Base-by-base conservation (phyloP, 2,329 filamentous ascomycete genomes). In the Lasiodiplodia sp. region DNA sequence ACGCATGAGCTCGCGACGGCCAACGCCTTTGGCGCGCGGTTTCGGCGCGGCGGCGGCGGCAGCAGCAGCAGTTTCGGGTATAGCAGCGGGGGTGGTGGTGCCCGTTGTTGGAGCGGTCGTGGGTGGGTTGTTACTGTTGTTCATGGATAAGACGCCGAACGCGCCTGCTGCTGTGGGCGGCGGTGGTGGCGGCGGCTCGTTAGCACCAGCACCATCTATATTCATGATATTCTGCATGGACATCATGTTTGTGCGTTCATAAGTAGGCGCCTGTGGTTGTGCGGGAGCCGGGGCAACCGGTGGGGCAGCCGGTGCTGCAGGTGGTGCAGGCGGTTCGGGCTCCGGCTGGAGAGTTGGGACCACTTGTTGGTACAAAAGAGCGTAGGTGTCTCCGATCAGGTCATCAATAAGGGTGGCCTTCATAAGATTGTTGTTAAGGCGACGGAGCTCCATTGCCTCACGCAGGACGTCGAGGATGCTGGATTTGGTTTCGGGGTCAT, bases 361-460 rank as follows among this genome's bases (percentile, higher is more conserved):
- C 60, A 94, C 82, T 37, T 90, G 87, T 21, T 86, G 85, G 76
- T 93, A 96, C 18, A 97, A 83, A 60, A 89, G 86, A 1, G 92
- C 91, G 79, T 97, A 99, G 60, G 92, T 90, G 79, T 99, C 96
- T 25, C 91, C 92, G 72, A 97, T 92, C n/a, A 98, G 86, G 75
- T 99, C 96, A 74, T 99, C 96, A 55, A 98, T 95, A 11, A 90
- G 86, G 0, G 89, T 87, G 0, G 91, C 87, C 79, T 97, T 97
- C 87, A 96, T 96, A 8, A 97, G 85, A 57, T 91, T 91, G 51
- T 91, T 90, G 76, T 99, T 99, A 55, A 97, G 87, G 77, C 89
- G 91, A 75, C 92, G 92, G 40, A 92, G 80, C 72, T 93, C 91
- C 31, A 90, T 83, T 1, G 87, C 86, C 71, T 92, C 90, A 52